Percentiles rank a stretch among this genome's conserved stretches.
Evolutionary conservation across 2,329 filamentous ascomycete genomes (phyloP).

Genomic region (Phoma sp.): DNA sequence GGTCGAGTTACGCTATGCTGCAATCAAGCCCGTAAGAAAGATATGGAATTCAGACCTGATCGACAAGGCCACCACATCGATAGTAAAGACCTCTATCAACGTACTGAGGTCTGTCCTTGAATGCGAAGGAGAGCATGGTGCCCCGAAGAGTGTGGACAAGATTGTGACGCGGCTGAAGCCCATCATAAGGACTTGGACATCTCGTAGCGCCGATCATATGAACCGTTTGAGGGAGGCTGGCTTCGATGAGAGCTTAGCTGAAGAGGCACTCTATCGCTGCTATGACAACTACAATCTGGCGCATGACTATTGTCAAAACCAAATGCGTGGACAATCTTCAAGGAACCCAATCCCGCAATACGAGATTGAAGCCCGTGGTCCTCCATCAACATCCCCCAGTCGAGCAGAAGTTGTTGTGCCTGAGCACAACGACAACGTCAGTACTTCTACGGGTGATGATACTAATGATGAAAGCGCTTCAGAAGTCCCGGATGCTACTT

Average conservation of each 20-base stretch:
- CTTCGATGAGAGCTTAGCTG: conserved; percentile 67
- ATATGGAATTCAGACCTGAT: conserved; percentile 87
- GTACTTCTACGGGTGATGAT: conserved; percentile 34
- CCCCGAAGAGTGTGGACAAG: conserved; percentile 67
- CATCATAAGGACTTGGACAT: conserved; percentile 59
- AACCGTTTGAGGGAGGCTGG: conserved; percentile 53
- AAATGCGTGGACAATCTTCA: conserved; percentile 62
- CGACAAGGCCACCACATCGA: conserved; percentile 77
- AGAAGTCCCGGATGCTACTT: conserved; percentile 41
- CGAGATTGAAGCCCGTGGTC: conserved; percentile 40
- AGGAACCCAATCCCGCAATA: conserved; percentile 70
- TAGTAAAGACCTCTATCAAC: conserved; percentile 79
- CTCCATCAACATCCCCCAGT: conserved; percentile 39
- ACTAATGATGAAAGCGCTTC: conserved; percentile 32
- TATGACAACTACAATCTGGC: conserved; percentile 68
- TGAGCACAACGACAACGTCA: conserved; percentile 36
- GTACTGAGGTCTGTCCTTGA: conserved; percentile 80
- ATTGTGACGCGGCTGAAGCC: conserved; percentile 55
- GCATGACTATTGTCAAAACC: conserved; percentile 75
- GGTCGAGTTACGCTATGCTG: conserved; percentile 80
- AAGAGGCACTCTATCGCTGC: conserved; percentile 83
- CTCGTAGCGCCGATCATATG: conserved; percentile 54
- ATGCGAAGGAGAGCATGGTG: conserved; percentile 75
- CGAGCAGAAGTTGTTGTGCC: conserved; percentile 43
- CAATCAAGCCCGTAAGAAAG: conserved; percentile 75